Evolutionary conservation across 2,329 filamentous ascomycete genomes (phyloP).

Genomic region (Cercospora sojina): DNA sequence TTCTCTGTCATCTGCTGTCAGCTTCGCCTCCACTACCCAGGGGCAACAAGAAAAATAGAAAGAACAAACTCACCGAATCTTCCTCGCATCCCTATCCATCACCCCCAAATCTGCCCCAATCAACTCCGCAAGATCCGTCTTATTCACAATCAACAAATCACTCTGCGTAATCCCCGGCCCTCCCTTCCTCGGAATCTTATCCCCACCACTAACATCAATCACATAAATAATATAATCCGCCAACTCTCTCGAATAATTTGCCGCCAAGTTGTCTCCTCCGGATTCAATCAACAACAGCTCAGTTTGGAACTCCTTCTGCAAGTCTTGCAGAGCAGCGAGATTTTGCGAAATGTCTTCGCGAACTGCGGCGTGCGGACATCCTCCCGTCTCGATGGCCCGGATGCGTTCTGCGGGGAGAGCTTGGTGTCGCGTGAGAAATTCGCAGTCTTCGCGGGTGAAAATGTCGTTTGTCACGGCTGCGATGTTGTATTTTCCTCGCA

Average conservation of each 20-base stretch:
- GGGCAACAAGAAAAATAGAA: background rate
- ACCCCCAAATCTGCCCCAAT: constrained; percentile 87
- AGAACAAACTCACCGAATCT: constrained; percentile 60
- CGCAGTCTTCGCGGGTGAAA: constrained; percentile 95
- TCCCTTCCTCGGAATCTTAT: constrained; percentile 95
- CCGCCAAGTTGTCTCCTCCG: constrained; percentile 93
- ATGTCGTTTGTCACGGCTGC: constrained; percentile 98
- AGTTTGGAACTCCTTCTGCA: constrained; percentile 75
- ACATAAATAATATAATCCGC: constrained; percentile 99
- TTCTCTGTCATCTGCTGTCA: constrained; percentile 56
- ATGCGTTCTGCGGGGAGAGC: constrained; percentile 83
- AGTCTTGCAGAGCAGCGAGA: constrained; percentile 83
- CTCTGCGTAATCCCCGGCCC: constrained; percentile 96
- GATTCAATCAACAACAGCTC: constrained; percentile 92
- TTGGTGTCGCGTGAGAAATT: constrained; percentile 85
- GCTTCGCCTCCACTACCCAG: background rate
- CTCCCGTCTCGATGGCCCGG: constrained; percentile 94
- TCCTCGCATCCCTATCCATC: constrained; percentile 91
- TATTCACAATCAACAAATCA: constrained; percentile 91
- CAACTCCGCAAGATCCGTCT: constrained; percentile 88
- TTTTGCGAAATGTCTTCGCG: constrained; percentile 96
- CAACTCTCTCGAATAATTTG: constrained; percentile 92
- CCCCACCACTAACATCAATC: constrained; percentile 92
- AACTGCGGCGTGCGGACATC: constrained; percentile 94
- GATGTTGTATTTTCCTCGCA: constrained; percentile 78